Base-by-base conservation (phyloP, 129 eudicot species). In the Tanacetum coccineum region DNA sequence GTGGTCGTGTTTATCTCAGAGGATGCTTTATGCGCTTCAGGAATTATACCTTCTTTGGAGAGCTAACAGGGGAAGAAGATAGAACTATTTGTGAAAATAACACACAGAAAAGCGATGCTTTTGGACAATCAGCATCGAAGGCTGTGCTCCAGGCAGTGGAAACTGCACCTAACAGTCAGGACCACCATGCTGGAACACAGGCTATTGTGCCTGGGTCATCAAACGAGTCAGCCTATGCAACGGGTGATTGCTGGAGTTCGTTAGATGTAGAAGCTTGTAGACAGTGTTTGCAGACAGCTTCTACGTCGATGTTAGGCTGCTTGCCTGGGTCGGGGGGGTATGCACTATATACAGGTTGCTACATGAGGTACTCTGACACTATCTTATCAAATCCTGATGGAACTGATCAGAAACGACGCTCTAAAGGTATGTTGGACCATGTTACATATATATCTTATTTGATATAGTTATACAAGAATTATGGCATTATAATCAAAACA, bases 11-110 rank as follows among this genome's bases (percentile, higher is more conserved):
- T 46, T 80, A 63, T 52, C 80, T 80, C 50, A 64, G 71, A 6
- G 88, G 85, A 6, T 80, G 88, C 63, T 83, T 73, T 58, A 62
- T 77, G 77, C 30, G 85, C n/a, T 63, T 59, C 13, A 70, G 74
- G 64, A 83, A 83, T 13, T 83, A 77, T 50, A 73, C 68, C 58
- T 83, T 83, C 64, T 80, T 63, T 51, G 53, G 15, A 9, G 82
- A 80, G 62, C 7, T 20, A 51, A 39, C 12, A 9, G 79, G 73
- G 9, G 3, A 58, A 20, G 22, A 58, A 12, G 81, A 82, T 64
- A 51, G 32, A 28, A 20, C 39, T 6, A 46, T 76, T 2, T 82
- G 87, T 68, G 47, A 42, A 0, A 82, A 75, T 47, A 50, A 13
- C 46, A 76, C 81, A 40, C 28, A 52, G 1, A 76, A 51, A 28